Percentiles rank a stretch among this genome's conserved stretches.
Conservation (phyloP, 1,284 basidiomycete species). For the Melampsora americana region DNA sequence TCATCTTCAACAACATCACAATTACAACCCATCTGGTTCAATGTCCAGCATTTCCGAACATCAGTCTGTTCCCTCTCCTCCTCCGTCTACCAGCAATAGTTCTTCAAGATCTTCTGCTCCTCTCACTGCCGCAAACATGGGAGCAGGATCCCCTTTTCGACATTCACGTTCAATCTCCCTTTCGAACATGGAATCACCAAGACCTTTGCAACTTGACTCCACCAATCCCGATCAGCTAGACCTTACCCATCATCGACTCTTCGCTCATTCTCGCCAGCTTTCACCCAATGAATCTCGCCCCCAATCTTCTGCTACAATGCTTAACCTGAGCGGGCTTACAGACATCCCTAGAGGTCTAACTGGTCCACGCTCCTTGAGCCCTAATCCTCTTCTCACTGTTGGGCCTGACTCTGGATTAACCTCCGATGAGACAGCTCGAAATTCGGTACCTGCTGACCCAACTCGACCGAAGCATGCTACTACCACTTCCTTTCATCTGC, state of each 20-base stretch:
- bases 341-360: not conserved
- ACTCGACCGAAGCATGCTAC: not conserved
- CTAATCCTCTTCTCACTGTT: not conserved
- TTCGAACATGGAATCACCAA: not conserved
- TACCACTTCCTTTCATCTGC: not conserved
- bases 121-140: not conserved
- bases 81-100: not conserved
- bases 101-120: not conserved
- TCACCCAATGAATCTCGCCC: not conserved
- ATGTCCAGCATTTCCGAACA: not conserved
- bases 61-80: not conserved
- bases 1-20: conserved; percentile 4
- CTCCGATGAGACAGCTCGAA: not conserved
- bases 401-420: not conserved
- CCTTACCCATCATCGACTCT: not conserved
- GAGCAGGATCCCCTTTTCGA: not conserved
- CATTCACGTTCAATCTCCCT: not conserved
- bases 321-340: not conserved
- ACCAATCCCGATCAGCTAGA: not conserved
- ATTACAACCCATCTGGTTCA: not conserved
- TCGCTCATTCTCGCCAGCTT: not conserved
- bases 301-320: not conserved
- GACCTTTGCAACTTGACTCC: too few species aligned
- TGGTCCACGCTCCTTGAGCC: not conserved
- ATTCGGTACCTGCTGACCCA: not conserved